Conservation (phyloP, 176 grass and related monocot genomes). For the Oryza brachyantha region DNA sequence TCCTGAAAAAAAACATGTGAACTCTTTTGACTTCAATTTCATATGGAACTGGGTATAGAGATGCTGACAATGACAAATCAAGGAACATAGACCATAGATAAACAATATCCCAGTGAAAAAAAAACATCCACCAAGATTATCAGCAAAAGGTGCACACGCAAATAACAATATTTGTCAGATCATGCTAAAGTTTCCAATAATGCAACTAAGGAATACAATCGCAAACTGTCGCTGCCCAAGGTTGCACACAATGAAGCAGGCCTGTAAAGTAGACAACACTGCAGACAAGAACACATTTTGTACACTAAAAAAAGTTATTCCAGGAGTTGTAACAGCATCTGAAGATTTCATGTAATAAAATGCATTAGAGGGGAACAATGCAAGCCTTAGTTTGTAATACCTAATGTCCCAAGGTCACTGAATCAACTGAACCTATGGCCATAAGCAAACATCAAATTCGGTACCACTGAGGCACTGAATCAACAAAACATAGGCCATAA, state of each 20-base stretch:
- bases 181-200: slow-evolving; percentile 41
- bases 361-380: not conserved
- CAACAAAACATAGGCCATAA: slow-evolving; percentile 3
- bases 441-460: slow-evolving; percentile 3
- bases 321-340: not conserved
- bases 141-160: slow-evolving; percentile 19
- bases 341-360: slow-evolving; percentile 17
- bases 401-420: not conserved
- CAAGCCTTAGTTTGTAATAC: not conserved
- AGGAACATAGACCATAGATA: not conserved
- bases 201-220: slow-evolving; percentile 25
- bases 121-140: slow-evolving; percentile 11
- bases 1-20: slow-evolving; percentile 13
- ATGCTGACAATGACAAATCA: not conserved
- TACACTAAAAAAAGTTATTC: slow-evolving; percentile 35
- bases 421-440: slow-evolving; percentile 11
- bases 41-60: not conserved
- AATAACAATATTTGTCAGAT: slow-evolving; percentile 26
- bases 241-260: slow-evolving; percentile 4
- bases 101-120: not conserved
- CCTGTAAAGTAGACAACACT: slow-evolving; percentile 6
- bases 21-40: not conserved
- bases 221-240: not conserved
- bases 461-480: slow-evolving; percentile 6
- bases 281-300: slow-evolving; percentile 14